A percentile compares a stretch with the other conserved stretches of the same genome.
phyloP scores from a whole-genome alignment of 495 filamentous ascomycete genomes.

The Jackrogersella multiformis region DNA sequence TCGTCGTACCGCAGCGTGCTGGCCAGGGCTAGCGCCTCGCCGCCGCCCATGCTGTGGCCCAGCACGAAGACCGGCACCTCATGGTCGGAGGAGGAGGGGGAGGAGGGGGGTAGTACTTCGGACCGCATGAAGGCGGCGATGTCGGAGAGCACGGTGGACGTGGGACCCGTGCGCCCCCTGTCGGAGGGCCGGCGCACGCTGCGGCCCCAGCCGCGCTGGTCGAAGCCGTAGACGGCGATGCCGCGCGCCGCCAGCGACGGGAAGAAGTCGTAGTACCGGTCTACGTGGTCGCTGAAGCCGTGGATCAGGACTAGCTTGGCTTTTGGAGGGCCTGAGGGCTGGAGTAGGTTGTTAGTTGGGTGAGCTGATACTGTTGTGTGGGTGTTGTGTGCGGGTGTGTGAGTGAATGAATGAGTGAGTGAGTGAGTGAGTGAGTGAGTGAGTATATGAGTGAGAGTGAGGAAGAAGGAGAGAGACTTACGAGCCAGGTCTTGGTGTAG shows the following conservation, averaged over 20 bases:
- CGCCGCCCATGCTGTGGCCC: slow-evolving; percentile 88
- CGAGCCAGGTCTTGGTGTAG: slow-evolving; percentile 89
- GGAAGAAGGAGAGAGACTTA: slow-evolving; percentile 50
- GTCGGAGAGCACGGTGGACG: slow-evolving; percentile 74
- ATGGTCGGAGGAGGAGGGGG: slow-evolving; percentile 25
- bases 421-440: not conserved
- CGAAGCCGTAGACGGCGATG: slow-evolving; percentile 77
- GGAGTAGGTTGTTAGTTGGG: slow-evolving; percentile 1
- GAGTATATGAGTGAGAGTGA: not conserved
- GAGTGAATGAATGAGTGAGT: not conserved
- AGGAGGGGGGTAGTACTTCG: slow-evolving; percentile 45
- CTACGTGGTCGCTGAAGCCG: slow-evolving; percentile 88
- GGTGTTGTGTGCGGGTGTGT: slow-evolving; percentile 3
- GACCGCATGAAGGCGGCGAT: slow-evolving; percentile 73
- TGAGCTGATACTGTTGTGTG: not conserved
- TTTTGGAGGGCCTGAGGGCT: slow-evolving; percentile 62
- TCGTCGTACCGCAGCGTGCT: slow-evolving; percentile 55
- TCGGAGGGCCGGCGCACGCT: slow-evolving; percentile 59
- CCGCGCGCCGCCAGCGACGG: slow-evolving; percentile 70
- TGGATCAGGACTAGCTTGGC: slow-evolving; percentile 83
- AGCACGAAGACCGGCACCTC: slow-evolving; percentile 78
- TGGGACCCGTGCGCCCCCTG: slow-evolving; percentile 75
- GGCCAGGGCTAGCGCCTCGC: slow-evolving; percentile 65
- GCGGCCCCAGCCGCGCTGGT: slow-evolving; percentile 78
- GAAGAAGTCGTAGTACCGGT: slow-evolving; percentile 77